phyloP scores from a whole-genome alignment of 2,329 filamentous ascomycete genomes.

The Monosporascus sp. region DNA sequence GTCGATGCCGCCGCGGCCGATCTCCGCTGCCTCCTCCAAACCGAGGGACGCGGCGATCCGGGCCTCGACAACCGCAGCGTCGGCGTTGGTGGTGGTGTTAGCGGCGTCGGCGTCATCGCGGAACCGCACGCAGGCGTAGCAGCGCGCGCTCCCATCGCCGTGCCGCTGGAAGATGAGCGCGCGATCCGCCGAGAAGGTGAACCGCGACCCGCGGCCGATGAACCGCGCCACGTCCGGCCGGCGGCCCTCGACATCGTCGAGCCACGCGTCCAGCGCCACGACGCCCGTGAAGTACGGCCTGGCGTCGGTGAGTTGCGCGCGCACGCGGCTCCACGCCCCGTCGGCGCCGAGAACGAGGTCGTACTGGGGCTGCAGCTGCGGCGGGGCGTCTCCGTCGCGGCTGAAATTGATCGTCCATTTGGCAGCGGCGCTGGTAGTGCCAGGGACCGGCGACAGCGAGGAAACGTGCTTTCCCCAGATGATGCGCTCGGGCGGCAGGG shows the following conservation, averaged over 20 bases:
- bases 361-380: slow-evolving; percentile 4
- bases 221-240: slow-evolving; percentile 29
- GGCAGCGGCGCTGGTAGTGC: not conserved
- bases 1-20: slow-evolving; percentile 3
- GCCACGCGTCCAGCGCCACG: slow-evolving; percentile 29
- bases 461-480: slow-evolving; percentile 16
- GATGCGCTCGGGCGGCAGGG: slow-evolving; percentile 11
- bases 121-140: slow-evolving; percentile 15
- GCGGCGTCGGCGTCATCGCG: not conserved
- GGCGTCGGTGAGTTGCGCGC: slow-evolving; percentile 21
- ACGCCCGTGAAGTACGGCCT: slow-evolving; percentile 36
- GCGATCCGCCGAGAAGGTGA: slow-evolving; percentile 19
- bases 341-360: slow-evolving; percentile 34
- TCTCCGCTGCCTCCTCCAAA: no score
- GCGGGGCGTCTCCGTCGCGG: not conserved
- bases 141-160: slow-evolving; percentile 12
- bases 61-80: no score
- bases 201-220: slow-evolving; percentile 33
- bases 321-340: slow-evolving; percentile 32
- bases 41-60: no score
- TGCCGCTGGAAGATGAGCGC: slow-evolving; percentile 17
- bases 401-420: slow-evolving; percentile 6
- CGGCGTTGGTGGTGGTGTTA: no score
- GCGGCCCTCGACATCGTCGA: slow-evolving; percentile 21
- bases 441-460: slow-evolving; percentile 5